Conservation (phyloP, 208 protist genomes). For the Jaenimonas drosophilae region DNA sequence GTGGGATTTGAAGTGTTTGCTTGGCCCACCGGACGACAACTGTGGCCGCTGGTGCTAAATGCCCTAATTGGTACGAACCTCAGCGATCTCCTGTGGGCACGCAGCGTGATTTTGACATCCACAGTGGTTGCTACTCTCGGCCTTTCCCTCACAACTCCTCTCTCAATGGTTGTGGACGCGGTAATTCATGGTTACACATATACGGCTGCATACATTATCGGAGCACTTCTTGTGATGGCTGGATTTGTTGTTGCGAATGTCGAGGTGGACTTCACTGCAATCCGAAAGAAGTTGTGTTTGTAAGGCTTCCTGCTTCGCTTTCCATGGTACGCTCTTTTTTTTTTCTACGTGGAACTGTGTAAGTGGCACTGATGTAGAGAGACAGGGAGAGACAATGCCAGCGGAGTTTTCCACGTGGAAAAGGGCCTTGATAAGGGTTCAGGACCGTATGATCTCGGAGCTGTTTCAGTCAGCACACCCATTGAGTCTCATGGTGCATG, state of each 20-base stretch:
- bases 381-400: not conserved
- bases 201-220: slow-evolving; percentile 44
- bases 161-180: slow-evolving; percentile 81
- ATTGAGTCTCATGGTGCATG: too few relatives aligned
- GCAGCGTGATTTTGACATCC: slow-evolving; percentile 83
- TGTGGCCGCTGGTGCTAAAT: slow-evolving; percentile 75
- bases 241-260: slow-evolving; percentile 81
- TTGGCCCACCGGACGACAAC: slow-evolving; percentile 36
- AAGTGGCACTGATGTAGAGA: not conserved
- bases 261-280: slow-evolving; percentile 5
- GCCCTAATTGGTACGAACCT: slow-evolving; percentile 84
- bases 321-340: too few relatives aligned
- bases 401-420: too few relatives aligned
- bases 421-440: too few relatives aligned
- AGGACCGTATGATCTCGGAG: too few relatives aligned
- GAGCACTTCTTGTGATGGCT: slow-evolving; percentile 52
- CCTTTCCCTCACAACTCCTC: slow-evolving; percentile 81
- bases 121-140: slow-evolving; percentile 85
- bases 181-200: slow-evolving; percentile 35
- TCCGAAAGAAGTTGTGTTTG: not conserved
- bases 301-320: too few relatives aligned
- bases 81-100: slow-evolving; percentile 87
- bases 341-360: too few relatives aligned
- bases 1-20: slow-evolving; percentile 54
- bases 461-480: too few relatives aligned